These are phyloP conservation scores for Middelhovenomyces tepae DNA, from an alignment of 805 yeast genomes.

Conservation along the genomic window DNA sequence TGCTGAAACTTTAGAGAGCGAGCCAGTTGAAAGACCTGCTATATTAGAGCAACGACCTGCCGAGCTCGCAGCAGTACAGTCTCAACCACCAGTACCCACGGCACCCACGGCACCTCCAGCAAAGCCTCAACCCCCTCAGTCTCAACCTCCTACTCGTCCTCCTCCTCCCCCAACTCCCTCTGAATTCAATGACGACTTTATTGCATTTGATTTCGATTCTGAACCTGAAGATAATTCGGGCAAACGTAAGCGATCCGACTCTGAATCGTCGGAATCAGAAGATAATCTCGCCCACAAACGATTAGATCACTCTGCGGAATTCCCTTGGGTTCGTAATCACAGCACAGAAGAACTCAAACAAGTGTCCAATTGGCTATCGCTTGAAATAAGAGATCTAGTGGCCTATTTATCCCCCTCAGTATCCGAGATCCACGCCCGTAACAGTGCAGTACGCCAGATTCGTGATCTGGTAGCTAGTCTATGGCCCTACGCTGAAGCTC, in stretches of 20 bases:
- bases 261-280: constrained; percentile 15
- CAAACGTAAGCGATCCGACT: constrained; percentile 21
- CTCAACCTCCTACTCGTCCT: too few relatives aligned
- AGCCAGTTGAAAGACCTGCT: too few relatives aligned
- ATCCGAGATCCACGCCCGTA: constrained; percentile 61
- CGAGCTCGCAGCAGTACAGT: too few relatives aligned
- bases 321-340: constrained; percentile 75
- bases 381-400: constrained; percentile 78
- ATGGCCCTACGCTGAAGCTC: constrained; percentile 75
- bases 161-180: too few relatives aligned
- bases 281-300: constrained; percentile 18
- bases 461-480: constrained; percentile 41
- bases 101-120: too few relatives aligned
- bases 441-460: constrained; percentile 52
- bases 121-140: too few relatives aligned
- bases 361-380: constrained; percentile 77
- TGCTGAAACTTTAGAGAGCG: too few relatives aligned
- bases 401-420: constrained; percentile 78
- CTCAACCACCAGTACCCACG: too few relatives aligned
- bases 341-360: constrained; percentile 55
- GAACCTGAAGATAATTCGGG: constrained; percentile 19
- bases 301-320: constrained; percentile 24
- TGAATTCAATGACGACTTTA: constrained; percentile 48
- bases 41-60: too few relatives aligned
- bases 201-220: constrained; percentile 43